These are phyloP conservation scores for Ampelomyces quisqualis DNA, from an alignment of 2,329 filamentous ascomycete genomes.

Conservation along the genomic window DNA sequence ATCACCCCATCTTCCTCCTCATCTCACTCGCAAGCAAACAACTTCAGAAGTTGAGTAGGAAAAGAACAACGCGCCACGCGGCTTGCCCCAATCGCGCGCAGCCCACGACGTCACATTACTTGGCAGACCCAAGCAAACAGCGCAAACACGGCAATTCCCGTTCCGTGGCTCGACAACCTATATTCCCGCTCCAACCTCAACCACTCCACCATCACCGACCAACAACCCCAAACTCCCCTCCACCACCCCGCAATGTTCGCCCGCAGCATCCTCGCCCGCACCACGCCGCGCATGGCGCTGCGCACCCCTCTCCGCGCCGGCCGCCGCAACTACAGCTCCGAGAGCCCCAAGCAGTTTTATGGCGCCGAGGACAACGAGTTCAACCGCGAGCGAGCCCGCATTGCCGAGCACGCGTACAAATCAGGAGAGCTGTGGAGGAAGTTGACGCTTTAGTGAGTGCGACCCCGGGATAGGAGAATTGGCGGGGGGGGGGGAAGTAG, in stretches of 20 bases:
- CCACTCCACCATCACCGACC: conserved; percentile 20
- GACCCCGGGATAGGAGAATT: not conserved
- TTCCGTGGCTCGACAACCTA: too few relatives aligned
- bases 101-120: conserved; percentile 31
- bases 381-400: conserved; percentile 84
- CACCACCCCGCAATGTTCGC: conserved; percentile 35
- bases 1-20: conserved; percentile 2
- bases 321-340: conserved; percentile 68
- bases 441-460: conserved; percentile 88
- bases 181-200: too few relatives aligned
- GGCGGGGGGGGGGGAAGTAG: not conserved
- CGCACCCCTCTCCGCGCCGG: conserved; percentile 60
- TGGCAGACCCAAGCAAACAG: conserved; percentile 19
- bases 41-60: too few relatives aligned
- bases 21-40: not conserved
- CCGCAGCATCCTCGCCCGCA: conserved; percentile 36
- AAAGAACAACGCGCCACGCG: conserved; percentile 17
- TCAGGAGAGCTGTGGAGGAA: conserved; percentile 93
- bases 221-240: conserved; percentile 29
- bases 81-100: conserved; percentile 8
- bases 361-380: conserved; percentile 82
- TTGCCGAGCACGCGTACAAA: conserved; percentile 84
- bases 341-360: conserved; percentile 56
- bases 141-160: too few relatives aligned
- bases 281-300: conserved; percentile 60